Evolutionary conservation across 192 early-diverging fungal species (phyloP).

Genomic region (Diversispora epigaea): DNA sequence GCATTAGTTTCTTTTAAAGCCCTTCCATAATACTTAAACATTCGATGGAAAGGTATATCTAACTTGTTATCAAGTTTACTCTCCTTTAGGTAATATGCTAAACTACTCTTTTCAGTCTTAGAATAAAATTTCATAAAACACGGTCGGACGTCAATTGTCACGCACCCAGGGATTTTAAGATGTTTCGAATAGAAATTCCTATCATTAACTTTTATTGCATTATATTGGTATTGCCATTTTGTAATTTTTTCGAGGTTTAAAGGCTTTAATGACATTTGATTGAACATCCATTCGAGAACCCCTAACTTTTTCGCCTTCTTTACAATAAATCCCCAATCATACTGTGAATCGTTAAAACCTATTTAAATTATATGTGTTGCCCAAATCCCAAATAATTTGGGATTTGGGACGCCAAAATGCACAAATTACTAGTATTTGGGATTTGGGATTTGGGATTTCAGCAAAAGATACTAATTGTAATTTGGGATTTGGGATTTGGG

Average conservation of each 20-base stretch:
- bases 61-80: conserved; percentile 7
- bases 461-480: too few relatives aligned
- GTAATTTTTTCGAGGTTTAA: not conserved
- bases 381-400: too few relatives aligned
- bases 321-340: conserved; percentile 16
- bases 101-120: conserved; percentile 9
- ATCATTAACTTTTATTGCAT: not conserved
- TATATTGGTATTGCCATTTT: not conserved
- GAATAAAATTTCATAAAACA: conserved; percentile 16
- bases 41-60: not conserved
- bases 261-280: not conserved
- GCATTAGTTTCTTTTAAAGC: not conserved
- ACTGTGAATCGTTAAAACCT: not conserved
- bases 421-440: too few relatives aligned
- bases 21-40: conserved; percentile 2
- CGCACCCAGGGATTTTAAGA: conserved; percentile 16
- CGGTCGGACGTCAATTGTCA: not conserved
- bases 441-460: too few relatives aligned
- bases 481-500: too few relatives aligned
- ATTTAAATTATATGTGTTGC: too few relatives aligned
- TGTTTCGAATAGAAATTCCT: not conserved
- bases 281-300: conserved; percentile 21
- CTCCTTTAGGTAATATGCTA: conserved; percentile 1
- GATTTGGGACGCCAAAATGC: too few relatives aligned
- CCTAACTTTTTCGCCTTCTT: conserved; percentile 18